Percentiles rank a stretch among this genome's conserved stretches.
Conservation (phyloP, 371 early-diverging fungal genomes). For the Apophysomyces trapeziformis region DNA sequence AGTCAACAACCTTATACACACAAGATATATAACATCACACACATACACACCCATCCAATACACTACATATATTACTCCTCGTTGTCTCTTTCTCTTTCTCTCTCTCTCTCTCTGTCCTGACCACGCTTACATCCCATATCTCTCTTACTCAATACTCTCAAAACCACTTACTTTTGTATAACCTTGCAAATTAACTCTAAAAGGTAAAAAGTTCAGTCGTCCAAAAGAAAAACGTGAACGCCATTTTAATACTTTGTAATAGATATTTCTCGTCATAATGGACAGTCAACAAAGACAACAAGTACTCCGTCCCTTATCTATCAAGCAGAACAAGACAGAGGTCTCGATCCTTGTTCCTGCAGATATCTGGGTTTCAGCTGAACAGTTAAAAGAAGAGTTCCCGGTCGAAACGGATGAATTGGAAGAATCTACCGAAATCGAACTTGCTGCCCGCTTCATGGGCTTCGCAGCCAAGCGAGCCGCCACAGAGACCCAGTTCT, state of each 20-base stretch:
- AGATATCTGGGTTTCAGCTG: constrained; percentile 89
- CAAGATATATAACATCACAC: constrained; percentile 1
- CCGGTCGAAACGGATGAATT: constrained; percentile 50
- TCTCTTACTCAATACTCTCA: not conserved
- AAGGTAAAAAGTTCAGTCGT: not conserved
- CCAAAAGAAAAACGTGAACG: not conserved
- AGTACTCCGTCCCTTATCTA: constrained; percentile 77
- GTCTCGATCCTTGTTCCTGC: constrained; percentile 84
- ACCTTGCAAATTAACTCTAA: not conserved
- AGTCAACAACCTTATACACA: constrained; percentile 13
- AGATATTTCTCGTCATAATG: not conserved
- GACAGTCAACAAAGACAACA: constrained; percentile 35
- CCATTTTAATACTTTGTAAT: not conserved
- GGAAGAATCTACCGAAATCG: constrained; percentile 68
- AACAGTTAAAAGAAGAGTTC: constrained; percentile 85
- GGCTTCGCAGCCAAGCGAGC: constrained; percentile 68
- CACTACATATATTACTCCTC: not conserved
- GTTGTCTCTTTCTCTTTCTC: too few relatives aligned
- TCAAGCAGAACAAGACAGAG: constrained; percentile 82
- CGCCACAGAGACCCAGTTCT: constrained; percentile 64
- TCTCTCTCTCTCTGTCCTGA: too few relatives aligned
- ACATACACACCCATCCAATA: not conserved
- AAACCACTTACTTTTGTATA: not conserved
- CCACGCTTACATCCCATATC: not conserved
- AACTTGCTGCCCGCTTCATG: constrained; percentile 78